Evolutionary conservation across 1,284 basidiomycete genomes (phyloP).

Genomic region (Phaffia rhodozyma): DNA sequence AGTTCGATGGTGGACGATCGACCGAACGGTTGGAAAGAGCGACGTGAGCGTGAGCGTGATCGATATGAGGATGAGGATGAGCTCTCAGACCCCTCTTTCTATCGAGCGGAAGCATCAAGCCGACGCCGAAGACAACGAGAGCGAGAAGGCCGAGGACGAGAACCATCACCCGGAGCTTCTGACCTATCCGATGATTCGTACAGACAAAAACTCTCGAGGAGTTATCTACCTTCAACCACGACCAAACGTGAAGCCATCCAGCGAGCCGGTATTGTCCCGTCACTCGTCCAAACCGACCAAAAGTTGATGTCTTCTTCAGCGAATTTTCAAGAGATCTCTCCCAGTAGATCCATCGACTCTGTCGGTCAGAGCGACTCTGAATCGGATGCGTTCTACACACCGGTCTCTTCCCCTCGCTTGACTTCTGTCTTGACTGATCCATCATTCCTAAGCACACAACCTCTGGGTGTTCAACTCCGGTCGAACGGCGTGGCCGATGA

Average conservation of each 20-base stretch:
- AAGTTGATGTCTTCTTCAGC: neutral
- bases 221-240: neutral
- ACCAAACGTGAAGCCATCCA: neutral
- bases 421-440: too few relatives aligned
- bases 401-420: neutral
- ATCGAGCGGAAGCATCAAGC: neutral
- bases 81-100: neutral
- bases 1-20: too few relatives aligned
- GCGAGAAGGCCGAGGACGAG: neutral
- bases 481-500: neutral
- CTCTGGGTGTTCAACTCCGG: too few relatives aligned
- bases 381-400: conserved; percentile 15
- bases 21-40: too few relatives aligned
- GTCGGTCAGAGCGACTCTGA: neutral
- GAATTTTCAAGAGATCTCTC: neutral
- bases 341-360: too few relatives aligned
- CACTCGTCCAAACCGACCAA: too few relatives aligned
- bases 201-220: neutral
- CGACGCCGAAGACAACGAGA: too few relatives aligned
- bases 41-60: too few relatives aligned
- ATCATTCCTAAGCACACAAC: too few relatives aligned
- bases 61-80: too few relatives aligned
- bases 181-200: neutral
- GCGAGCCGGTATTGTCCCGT: neutral
- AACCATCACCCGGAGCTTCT: neutral